A percentile compares a stretch with the other conserved stretches of the same genome.
Conservation (phyloP, 495 filamentous ascomycete species). For the Melanomma pulvis-pyrius region DNA sequence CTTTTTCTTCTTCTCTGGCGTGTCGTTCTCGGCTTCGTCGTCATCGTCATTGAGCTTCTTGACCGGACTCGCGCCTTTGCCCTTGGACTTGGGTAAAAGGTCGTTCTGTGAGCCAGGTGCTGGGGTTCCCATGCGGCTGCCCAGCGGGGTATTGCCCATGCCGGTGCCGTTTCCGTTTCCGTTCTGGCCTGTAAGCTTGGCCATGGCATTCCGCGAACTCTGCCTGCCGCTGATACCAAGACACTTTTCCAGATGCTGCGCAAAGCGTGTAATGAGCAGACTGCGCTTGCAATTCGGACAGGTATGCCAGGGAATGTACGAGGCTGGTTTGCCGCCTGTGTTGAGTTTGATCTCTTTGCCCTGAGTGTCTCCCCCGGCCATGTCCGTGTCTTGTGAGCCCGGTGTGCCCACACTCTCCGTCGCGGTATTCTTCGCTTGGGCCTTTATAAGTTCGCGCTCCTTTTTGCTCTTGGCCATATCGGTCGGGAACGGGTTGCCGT, state of each 20-base stretch:
- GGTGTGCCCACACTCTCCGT: conserved; percentile 40
- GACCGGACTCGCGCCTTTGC: conserved; percentile 38
- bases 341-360: conserved; percentile 37
- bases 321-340: conserved; percentile 57
- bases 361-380: conserved; percentile 18
- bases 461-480: conserved; percentile 62
- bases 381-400: conserved; percentile 41
- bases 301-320: conserved; percentile 72
- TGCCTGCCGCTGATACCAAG: conserved; percentile 74
- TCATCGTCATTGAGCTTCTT: conserved; percentile 33
- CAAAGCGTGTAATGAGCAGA: conserved; percentile 63
- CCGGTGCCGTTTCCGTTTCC: conserved; percentile 38
- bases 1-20: conserved; percentile 54
- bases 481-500: conserved; percentile 74
- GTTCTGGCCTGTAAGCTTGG: conserved; percentile 42
- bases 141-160: conserved; percentile 56
- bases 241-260: conserved; percentile 79
- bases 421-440: conserved; percentile 37
- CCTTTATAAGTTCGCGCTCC: conserved; percentile 44
- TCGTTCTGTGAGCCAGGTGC: conserved; percentile 50
- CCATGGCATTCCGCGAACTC: conserved; percentile 56
- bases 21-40: conserved; percentile 53
- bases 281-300: conserved; percentile 66
- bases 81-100: conserved; percentile 54
- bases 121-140: conserved; percentile 63